Evolutionary conservation across 2,329 filamentous ascomycete genomes (phyloP), one percentile per base, ranked within the genome.

Genomic region (Xylariaceae sp.): DNA sequence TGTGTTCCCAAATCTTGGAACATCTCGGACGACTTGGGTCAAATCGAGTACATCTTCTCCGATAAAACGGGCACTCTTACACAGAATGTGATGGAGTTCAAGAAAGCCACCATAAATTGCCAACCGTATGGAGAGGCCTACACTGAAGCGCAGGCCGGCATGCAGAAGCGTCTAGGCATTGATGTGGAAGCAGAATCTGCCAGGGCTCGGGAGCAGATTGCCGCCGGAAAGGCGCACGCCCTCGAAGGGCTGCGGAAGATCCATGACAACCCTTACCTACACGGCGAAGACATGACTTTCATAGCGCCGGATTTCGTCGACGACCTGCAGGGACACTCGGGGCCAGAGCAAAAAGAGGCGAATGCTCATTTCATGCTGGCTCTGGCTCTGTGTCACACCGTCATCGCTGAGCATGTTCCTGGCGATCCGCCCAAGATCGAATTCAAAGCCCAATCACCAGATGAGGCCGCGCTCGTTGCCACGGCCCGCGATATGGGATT

Each of bases 1-100:
- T 98, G 93, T 55, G 87, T 94, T 9, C 92, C 93, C 5, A 96
- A 96, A 55, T 88, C 89, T 0, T 98, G 92, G 92, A 98, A 96
- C 56, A 96, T 98, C 32, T 96, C 90, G 1, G 92, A 98, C 54
- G 93, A 98, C 51, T 71, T 98, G 29, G 92, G 92, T 10, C 92
- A 98, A 61, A 94, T 98, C 42, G 92, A 96, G 61, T 98, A 96
- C 65, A 94, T 98, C 46, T 98, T 98, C 60, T 95, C 86, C 0
- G 86, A 94, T 68, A 94, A 94, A 63, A 94, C 86, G 0, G 86
- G 86, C 38, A 94, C 86, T 3, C 64, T 94, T 44, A 94, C 86
- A 0, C 86, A 93, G 52, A 94, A 94, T 56, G 83, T 93, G 33
- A 94, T 94, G 92, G 93, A 98, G 58, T 98, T 96, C 75, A 98